These are phyloP conservation scores for Neobulgaria alba DNA, from an alignment of 2,329 filamentous ascomycete genomes.

Conservation along the genomic window DNA sequence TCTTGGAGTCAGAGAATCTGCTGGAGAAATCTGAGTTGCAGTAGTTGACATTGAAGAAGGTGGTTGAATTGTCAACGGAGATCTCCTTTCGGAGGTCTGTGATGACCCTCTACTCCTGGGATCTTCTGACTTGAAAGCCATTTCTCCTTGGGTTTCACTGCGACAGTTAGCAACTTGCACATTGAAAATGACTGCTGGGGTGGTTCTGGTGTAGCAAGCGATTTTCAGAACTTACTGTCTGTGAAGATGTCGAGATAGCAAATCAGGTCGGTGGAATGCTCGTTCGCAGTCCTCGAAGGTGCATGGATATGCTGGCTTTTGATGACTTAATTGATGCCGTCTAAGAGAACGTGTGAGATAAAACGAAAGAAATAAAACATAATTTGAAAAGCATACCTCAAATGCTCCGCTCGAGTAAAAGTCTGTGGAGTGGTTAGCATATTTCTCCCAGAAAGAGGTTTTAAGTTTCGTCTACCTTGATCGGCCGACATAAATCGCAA, in stretches of 20 bases:
- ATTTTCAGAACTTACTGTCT: constrained; percentile 41
- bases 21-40: constrained; percentile 13
- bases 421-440: constrained; percentile 35
- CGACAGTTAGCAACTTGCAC: too few relatives aligned
- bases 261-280: constrained; percentile 49
- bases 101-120: constrained; percentile 24
- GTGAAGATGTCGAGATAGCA: constrained; percentile 48
- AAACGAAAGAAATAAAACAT: background rate
- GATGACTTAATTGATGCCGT: constrained; percentile 53
- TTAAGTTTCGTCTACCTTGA: constrained; percentile 18
- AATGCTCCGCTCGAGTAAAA: constrained; percentile 54
- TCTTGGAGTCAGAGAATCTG: constrained; percentile 18
- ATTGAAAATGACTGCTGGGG: too few relatives aligned
- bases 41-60: constrained; percentile 3
- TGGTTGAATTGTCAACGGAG: constrained; percentile 16
- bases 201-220: too few relatives aligned
- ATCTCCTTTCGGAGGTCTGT: constrained; percentile 10
- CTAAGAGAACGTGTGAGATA: constrained; percentile 31
- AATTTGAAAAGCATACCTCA: constrained; percentile 46
- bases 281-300: constrained; percentile 45
- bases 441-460: background rate
- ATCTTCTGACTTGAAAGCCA: constrained; percentile 26
- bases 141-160: constrained; percentile 40
- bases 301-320: constrained; percentile 44
- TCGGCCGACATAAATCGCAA: constrained; percentile 25